Evolutionary conservation across 1,139 yeast genomes (phyloP).

Genomic region (Suhomyces taliae): DNA sequence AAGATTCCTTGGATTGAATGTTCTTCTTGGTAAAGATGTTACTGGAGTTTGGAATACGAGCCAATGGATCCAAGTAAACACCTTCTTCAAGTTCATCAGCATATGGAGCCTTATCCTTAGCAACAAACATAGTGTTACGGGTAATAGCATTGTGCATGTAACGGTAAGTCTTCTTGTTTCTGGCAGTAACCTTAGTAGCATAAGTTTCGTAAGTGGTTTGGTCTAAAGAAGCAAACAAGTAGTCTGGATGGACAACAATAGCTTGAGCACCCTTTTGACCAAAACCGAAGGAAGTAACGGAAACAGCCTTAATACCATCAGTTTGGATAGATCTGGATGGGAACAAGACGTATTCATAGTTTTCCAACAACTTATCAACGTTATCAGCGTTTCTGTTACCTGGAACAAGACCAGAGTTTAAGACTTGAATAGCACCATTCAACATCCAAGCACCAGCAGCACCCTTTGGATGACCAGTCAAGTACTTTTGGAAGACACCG

Average conservation of each 20-base stretch:
- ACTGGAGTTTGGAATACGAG: slow-evolving; percentile 64
- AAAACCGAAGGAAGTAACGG: slow-evolving; percentile 96
- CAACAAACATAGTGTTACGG: slow-evolving; percentile 86
- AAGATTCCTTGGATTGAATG: slow-evolving; percentile 35
- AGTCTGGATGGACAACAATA: slow-evolving; percentile 87
- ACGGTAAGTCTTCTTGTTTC: slow-evolving; percentile 90
- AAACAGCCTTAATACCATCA: slow-evolving; percentile 96
- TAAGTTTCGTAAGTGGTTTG: slow-evolving; percentile 68
- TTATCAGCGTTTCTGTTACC: slow-evolving; percentile 99
- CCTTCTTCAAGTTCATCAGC: slow-evolving; percentile 79
- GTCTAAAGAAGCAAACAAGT: slow-evolving; percentile 81
- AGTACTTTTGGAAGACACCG: slow-evolving; percentile 98
- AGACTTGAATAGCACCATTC: slow-evolving; percentile 94
- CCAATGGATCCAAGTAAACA: slow-evolving; percentile 95
- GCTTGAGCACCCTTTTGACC: slow-evolving; percentile 99
- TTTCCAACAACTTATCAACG: slow-evolving; percentile 78
- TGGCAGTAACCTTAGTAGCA: slow-evolving; percentile 65
- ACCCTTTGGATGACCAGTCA: slow-evolving; percentile 99
- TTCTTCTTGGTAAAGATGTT: slow-evolving; percentile 48
- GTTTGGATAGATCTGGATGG: slow-evolving; percentile 94
- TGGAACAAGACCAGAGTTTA: slow-evolving; percentile 92
- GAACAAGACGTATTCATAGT: slow-evolving; percentile 84
- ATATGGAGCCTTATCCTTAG: slow-evolving; percentile 94
- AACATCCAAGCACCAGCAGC: slow-evolving; percentile 99
- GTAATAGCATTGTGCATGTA: slow-evolving; percentile 96